Percentiles rank a stretch among this genome's conserved stretches.
These are phyloP conservation scores for Aspergillus amoenus DNA, from an alignment of 2,329 filamentous ascomycete species.

Conservation along the genomic window DNA sequence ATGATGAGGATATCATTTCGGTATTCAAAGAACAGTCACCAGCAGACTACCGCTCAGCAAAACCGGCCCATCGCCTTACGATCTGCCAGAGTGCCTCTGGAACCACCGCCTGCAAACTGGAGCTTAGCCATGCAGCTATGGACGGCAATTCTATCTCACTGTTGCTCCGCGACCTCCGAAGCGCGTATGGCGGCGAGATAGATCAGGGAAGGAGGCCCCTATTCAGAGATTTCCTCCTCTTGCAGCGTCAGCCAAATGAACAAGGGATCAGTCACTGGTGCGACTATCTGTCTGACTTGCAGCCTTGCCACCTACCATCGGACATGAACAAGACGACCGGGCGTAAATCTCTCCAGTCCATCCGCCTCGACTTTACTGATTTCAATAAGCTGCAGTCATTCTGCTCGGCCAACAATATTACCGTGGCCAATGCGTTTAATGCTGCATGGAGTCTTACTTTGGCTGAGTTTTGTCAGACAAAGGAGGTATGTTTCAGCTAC, in stretches of 20 bases:
- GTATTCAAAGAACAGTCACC: conserved; percentile 29
- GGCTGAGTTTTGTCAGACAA: conserved; percentile 61
- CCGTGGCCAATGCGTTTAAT: conserved; percentile 60
- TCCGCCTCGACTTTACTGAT: conserved; percentile 29
- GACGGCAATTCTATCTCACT: conserved; percentile 54
- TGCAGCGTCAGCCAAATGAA: conserved; percentile 25
- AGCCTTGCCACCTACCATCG: conserved; percentile 39
- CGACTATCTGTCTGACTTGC: conserved; percentile 32
- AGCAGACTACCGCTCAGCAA: conserved; percentile 24
- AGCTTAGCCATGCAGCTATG: conserved; percentile 53
- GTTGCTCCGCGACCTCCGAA: conserved; percentile 46
- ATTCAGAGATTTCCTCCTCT: conserved; percentile 36
- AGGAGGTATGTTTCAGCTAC: conserved; percentile 62
- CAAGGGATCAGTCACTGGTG: conserved; percentile 38
- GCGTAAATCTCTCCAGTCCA: conserved; percentile 28
- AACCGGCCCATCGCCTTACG: conserved; percentile 47
- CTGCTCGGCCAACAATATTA: conserved; percentile 48
- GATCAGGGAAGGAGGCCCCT: conserved; percentile 30
- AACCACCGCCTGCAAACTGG: conserved; percentile 46
- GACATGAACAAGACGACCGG: conserved; percentile 24
- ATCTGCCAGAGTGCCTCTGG: conserved; percentile 42
- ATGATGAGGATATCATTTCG: conserved; percentile 28
- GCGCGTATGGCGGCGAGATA: conserved; percentile 45
- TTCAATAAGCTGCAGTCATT: conserved; percentile 33
- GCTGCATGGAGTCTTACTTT: conserved; percentile 70